Percentiles rank a stretch among this genome's conserved stretches.
phyloP scores from a whole-genome alignment of 306 rosid genomes.

The Quercus alba region DNA sequence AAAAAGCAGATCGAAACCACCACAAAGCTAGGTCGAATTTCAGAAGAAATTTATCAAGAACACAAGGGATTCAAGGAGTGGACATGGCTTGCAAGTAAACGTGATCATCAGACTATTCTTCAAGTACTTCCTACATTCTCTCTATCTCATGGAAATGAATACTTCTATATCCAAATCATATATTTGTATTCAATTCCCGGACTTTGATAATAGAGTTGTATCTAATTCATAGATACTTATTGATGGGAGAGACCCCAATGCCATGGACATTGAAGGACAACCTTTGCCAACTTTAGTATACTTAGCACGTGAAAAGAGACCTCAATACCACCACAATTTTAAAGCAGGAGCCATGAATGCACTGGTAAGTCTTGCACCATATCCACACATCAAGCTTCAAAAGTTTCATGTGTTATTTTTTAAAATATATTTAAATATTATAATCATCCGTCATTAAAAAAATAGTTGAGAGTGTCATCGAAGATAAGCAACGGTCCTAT shows the following conservation, averaged over 20 bases:
- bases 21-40: not conserved
- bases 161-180: not conserved
- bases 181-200: not conserved
- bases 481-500: not conserved
- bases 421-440: not conserved
- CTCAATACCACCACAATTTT: not conserved
- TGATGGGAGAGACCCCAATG: not conserved
- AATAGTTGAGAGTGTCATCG: not conserved
- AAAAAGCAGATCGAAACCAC: not conserved
- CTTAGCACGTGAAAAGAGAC: too few species aligned
- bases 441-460: not conserved
- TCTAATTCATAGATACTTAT: not conserved
- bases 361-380: not conserved
- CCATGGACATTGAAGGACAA: not conserved
- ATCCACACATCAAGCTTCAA: not conserved
- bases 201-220: not conserved
- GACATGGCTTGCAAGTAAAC: not conserved
- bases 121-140: not conserved
- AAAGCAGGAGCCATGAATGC: constrained; percentile 3
- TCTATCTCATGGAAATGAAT: not conserved
- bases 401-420: not conserved
- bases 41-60: not conserved
- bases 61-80: not conserved
- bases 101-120: not conserved
- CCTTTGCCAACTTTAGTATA: not conserved